Evolutionary conservation across 169 alveolate genomes (phyloP).

Genomic region (Pseudocohnilembus persalinus): DNA sequence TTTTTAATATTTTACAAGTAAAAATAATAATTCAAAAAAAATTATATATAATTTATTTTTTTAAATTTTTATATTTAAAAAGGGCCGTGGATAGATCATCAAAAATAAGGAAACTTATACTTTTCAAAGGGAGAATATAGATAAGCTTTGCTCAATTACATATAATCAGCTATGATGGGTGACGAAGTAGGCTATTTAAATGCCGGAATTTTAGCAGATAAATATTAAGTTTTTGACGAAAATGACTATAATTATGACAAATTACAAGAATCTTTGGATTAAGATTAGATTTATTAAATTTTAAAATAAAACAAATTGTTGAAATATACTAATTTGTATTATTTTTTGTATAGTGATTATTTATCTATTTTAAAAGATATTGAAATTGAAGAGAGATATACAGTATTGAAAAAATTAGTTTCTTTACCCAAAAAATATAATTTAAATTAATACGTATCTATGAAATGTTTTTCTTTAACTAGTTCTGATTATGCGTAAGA

Average conservation of each 20-base stretch:
- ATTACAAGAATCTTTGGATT: conserved; percentile 2
- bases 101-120: conserved; percentile 7
- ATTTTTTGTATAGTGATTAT: background rate
- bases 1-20: background rate
- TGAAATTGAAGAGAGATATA: background rate
- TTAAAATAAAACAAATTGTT: too few species aligned
- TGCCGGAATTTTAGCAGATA: conserved; percentile 15
- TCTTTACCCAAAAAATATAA: background rate
- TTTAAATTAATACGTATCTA: background rate
- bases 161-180: conserved; percentile 7
- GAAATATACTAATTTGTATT: too few species aligned
- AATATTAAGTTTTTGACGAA: background rate
- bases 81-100: conserved; percentile 30
- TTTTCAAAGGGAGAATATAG: conserved; percentile 2
- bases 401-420: background rate
- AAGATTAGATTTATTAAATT: background rate
- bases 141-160: conserved; percentile 8
- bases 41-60: too few species aligned
- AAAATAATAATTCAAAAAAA: too few species aligned
- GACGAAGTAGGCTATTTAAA: background rate
- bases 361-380: background rate
- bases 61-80: too few species aligned
- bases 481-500: background rate
- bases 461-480: background rate
- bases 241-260: conserved; percentile 1